Percentiles rank a stretch among this genome's conserved stretches.
Evolutionary conservation across 805 yeast species (phyloP).

Genomic region (Schizosaccharomyces cryophilus): DNA sequence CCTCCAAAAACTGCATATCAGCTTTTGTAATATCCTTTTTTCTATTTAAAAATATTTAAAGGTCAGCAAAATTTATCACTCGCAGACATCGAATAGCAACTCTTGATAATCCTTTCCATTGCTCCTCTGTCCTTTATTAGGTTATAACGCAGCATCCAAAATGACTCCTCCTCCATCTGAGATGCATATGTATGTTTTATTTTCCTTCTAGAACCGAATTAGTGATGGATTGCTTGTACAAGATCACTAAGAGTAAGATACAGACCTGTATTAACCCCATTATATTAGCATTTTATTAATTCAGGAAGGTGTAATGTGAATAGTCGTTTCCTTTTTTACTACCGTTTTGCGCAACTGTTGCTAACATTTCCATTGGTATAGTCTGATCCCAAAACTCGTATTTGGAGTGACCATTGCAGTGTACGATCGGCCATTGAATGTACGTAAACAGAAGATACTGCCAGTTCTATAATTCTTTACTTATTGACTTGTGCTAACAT

Average conservation of each 20-base stretch:
- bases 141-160: not conserved
- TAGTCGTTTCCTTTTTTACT: not conserved
- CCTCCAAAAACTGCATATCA: too few relatives aligned
- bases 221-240: too few relatives aligned
- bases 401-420: constrained; percentile 1
- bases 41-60: too few relatives aligned
- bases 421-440: not conserved
- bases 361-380: not conserved
- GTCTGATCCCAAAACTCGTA: not conserved
- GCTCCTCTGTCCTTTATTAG: too few relatives aligned
- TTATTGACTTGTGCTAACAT: not conserved
- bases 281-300: not conserved
- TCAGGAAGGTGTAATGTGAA: not conserved
- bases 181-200: not conserved
- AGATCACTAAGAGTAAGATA: too few relatives aligned
- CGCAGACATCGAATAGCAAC: too few relatives aligned
- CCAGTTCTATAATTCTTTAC: too few relatives aligned
- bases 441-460: not conserved
- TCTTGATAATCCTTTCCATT: too few relatives aligned
- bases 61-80: too few relatives aligned
- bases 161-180: not conserved
- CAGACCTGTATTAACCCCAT: too few relatives aligned
- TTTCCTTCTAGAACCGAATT: too few relatives aligned
- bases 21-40: too few relatives aligned
- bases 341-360: not conserved